phyloP scores from a whole-genome alignment of 805 yeast species.

The Wickerhamiella nectarea region DNA sequence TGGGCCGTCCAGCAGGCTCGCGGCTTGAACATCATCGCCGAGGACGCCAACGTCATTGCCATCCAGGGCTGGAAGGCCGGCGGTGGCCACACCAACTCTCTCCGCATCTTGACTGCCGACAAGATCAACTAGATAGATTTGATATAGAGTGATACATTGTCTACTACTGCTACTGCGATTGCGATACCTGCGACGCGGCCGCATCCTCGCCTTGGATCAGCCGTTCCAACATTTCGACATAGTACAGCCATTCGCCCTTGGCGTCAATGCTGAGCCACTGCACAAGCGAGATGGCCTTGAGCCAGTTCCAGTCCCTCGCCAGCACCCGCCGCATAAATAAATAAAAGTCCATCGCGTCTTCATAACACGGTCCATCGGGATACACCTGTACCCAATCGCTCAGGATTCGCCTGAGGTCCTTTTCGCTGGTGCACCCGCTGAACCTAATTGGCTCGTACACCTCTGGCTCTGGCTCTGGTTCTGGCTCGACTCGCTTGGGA shows the following conservation, averaged over 20 bases:
- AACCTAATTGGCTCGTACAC: background rate
- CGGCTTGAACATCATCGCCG: slow-evolving; percentile 67
- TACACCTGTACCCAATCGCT: slow-evolving; percentile 26
- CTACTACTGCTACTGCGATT: background rate
- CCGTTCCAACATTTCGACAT: background rate
- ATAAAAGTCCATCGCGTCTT: slow-evolving; percentile 30
- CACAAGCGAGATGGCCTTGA: slow-evolving; percentile 16
- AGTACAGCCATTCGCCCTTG: background rate
- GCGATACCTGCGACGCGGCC: background rate
- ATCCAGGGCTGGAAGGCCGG: slow-evolving; percentile 99
- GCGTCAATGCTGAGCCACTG: slow-evolving; percentile 14
- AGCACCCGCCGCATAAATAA: slow-evolving; percentile 25
- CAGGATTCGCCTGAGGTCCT: slow-evolving; percentile 12
- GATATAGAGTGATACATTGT: background rate
- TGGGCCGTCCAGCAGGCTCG: slow-evolving; percentile 86
- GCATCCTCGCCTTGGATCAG: background rate
- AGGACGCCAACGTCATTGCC: slow-evolving; percentile 83
- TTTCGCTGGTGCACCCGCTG: background rate
- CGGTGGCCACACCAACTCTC: slow-evolving; percentile 96
- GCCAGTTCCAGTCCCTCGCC: slow-evolving; percentile 21
- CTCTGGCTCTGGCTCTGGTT: background rate
- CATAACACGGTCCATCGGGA: slow-evolving; percentile 28
- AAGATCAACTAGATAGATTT: slow-evolving; percentile 2
- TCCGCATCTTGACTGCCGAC: slow-evolving; percentile 45
- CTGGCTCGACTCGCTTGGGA: too few relatives aligned